A percentile compares a stretch with the other conserved stretches of the same genome.
These are phyloP conservation scores for Lentithecium fluviatile DNA, from an alignment of 495 filamentous ascomycete genomes.

Conservation along the genomic window DNA sequence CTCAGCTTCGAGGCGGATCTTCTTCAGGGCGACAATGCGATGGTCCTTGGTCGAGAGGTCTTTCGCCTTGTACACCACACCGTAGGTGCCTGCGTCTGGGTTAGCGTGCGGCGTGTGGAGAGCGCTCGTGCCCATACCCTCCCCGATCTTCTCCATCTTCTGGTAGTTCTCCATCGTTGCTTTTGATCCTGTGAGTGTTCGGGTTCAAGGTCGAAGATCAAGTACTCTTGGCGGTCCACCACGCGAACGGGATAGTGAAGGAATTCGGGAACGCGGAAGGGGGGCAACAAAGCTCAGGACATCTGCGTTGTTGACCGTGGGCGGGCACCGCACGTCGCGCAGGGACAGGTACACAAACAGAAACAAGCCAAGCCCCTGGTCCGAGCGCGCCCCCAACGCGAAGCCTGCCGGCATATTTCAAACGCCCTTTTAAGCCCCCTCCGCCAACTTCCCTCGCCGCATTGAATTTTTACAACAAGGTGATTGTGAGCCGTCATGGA, in stretches of 20 bases:
- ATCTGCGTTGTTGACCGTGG: no score
- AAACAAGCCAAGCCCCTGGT: no score
- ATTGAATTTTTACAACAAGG: no score
- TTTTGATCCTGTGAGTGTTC: not conserved
- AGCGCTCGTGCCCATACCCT: conserved; percentile 60
- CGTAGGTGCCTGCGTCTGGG: conserved; percentile 44
- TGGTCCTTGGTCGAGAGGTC: conserved; percentile 92
- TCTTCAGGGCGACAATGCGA: conserved; percentile 85
- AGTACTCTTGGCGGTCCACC: no score
- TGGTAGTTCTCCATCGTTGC: conserved; percentile 99
- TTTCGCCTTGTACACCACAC: conserved; percentile 88
- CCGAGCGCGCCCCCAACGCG: no score
- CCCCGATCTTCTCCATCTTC: conserved; percentile 99
- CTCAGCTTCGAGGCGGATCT: conserved; percentile 98
- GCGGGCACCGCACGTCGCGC: no score
- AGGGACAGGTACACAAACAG: no score
- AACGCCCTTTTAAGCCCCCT: no score
- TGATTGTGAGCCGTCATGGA: conserved; percentile 15
- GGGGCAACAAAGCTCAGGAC: not conserved
- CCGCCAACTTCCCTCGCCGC: no score
- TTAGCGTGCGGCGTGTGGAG: conserved; percentile 1
- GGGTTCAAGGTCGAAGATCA: not conserved
- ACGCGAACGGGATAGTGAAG: no score
- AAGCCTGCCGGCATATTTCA: no score
- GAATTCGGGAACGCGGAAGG: not conserved